Conservation (phyloP, 768 basidiomycete genomes). For the Hygrophoropsis aurantiaca region DNA sequence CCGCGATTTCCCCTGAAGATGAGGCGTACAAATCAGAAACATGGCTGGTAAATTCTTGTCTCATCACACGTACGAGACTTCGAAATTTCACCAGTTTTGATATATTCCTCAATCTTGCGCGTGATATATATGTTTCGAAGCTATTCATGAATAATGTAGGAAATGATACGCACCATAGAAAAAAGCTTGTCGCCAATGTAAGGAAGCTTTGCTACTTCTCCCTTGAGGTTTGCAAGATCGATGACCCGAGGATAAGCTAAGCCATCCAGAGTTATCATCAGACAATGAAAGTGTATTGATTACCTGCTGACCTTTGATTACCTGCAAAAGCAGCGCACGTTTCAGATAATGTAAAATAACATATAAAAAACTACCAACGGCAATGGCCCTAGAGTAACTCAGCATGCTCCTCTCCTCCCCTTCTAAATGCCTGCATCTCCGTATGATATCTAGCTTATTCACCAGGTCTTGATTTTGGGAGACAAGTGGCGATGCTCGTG, state of each 20-base stretch:
- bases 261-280: background rate
- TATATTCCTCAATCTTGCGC: slow-evolving; percentile 61
- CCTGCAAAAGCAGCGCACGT: slow-evolving; percentile 24
- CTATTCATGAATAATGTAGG: background rate
- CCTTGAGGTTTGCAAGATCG: slow-evolving; percentile 33
- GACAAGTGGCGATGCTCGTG: slow-evolving; percentile 61
- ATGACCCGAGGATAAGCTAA: slow-evolving; percentile 51
- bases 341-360: background rate
- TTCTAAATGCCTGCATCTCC: slow-evolving; percentile 60
- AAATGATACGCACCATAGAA: slow-evolving; percentile 41
- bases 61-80: slow-evolving; percentile 57
- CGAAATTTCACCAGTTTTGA: slow-evolving; percentile 50
- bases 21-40: slow-evolving; percentile 2
- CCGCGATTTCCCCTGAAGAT: slow-evolving; percentile 44
- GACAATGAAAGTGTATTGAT: background rate
- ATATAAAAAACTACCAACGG: slow-evolving; percentile 42
- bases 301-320: slow-evolving; percentile 44
- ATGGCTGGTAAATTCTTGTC: too few species aligned
- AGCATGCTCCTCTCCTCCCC: slow-evolving; percentile 66
- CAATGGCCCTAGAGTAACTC: slow-evolving; percentile 70
- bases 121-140: background rate
- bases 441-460: slow-evolving; percentile 57
- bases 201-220: slow-evolving; percentile 44
- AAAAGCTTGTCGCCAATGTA: slow-evolving; percentile 51
- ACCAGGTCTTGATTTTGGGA: slow-evolving; percentile 70